Evolutionary conservation across 306 rosid genomes (phyloP).

Genomic region (Quercus ilex): DNA sequence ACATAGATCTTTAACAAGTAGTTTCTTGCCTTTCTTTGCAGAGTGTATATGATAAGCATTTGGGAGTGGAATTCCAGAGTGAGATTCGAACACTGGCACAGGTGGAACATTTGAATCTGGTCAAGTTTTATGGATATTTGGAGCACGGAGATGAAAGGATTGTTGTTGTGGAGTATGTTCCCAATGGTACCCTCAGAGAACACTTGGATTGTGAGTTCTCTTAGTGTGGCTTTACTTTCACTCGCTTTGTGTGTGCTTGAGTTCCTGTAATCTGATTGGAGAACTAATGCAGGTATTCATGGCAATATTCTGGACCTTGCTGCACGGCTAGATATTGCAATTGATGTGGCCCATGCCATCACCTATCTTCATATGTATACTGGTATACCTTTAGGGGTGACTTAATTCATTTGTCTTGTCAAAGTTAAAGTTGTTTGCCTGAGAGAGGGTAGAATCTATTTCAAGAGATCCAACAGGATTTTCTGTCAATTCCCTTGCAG

Average conservation of each 20-base stretch:
- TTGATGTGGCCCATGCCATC: constrained; percentile 93
- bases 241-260: constrained; percentile 1
- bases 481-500: constrained; percentile 36
- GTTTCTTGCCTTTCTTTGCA: constrained; percentile 32
- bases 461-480: constrained; percentile 21
- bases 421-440: constrained; percentile 6
- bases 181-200: constrained; percentile 89
- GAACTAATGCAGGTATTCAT: constrained; percentile 51
- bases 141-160: constrained; percentile 75
- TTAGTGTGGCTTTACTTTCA: background rate
- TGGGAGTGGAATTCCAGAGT: constrained; percentile 77
- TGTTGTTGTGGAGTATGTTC: constrained; percentile 81
- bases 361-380: constrained; percentile 96
- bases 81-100: constrained; percentile 81
- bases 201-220: constrained; percentile 88
- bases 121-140: constrained; percentile 71
- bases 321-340: constrained; percentile 80
- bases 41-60: constrained; percentile 74
- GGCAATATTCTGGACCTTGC: constrained; percentile 71
- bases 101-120: constrained; percentile 88
- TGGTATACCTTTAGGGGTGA: constrained; percentile 39
- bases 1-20: constrained; percentile 3
- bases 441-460: background rate
- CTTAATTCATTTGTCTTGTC: constrained; percentile 1
- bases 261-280: constrained; percentile 25